Evolutionary conservation across 2,329 filamentous ascomycete genomes (phyloP).

Genomic region (Epicoccum sorghinum): DNA sequence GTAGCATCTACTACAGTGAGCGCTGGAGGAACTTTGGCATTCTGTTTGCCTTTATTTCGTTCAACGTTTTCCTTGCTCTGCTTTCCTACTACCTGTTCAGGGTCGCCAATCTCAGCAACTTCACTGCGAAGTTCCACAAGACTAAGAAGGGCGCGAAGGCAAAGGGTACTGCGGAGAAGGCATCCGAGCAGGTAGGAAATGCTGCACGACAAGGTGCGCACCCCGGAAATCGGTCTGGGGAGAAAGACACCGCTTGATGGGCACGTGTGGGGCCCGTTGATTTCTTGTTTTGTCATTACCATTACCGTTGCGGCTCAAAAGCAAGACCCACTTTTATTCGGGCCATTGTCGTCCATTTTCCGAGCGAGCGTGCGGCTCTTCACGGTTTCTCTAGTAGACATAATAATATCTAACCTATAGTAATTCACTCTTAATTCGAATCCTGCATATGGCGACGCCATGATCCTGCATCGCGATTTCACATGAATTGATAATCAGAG

Average conservation of each 20-base stretch:
- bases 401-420: constrained; percentile 8
- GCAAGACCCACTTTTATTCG: background rate
- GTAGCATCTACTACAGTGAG: constrained; percentile 53
- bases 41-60: constrained; percentile 69
- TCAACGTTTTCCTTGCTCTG: constrained; percentile 67
- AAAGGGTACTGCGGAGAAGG: constrained; percentile 21
- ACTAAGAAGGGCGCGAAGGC: constrained; percentile 27
- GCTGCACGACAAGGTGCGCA: constrained; percentile 26
- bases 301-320: constrained; percentile 10
- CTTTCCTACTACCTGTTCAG: constrained; percentile 61
- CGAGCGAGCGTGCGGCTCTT: background rate
- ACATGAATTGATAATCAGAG: background rate
- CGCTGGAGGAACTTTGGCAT: constrained; percentile 75
- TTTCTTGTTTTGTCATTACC: constrained; percentile 1
- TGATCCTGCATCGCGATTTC: too few relatives aligned
- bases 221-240: constrained; percentile 23
- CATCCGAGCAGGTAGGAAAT: constrained; percentile 13
- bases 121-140: constrained; percentile 23
- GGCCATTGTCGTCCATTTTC: constrained; percentile 1
- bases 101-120: constrained; percentile 31
- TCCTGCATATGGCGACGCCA: too few relatives aligned
- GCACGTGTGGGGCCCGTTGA: background rate
- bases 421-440: background rate
- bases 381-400: constrained; percentile 1
- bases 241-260: constrained; percentile 23